These are phyloP conservation scores for Pythium biforme DNA, from an alignment of 352 stramenopile genomes.

Conservation along the genomic window DNA sequence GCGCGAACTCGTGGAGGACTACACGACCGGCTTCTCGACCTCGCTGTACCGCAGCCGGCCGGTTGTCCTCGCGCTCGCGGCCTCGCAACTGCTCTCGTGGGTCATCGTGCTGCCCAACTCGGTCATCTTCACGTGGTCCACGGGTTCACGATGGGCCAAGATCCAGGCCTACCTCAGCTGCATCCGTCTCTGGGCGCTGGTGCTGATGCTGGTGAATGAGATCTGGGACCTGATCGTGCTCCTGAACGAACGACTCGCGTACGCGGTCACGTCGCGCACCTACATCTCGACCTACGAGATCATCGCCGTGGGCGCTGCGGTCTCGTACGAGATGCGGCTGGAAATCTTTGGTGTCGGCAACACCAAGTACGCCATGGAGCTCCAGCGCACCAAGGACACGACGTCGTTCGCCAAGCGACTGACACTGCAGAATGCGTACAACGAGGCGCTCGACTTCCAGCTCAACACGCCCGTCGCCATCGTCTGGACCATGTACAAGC, in stretches of 20 bases:
- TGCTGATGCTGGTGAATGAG: slow-evolving; percentile 22
- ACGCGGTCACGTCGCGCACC: slow-evolving; percentile 10
- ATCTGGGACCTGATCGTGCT: slow-evolving; percentile 24
- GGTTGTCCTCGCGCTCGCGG: slow-evolving; percentile 29
- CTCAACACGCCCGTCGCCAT: slow-evolving; percentile 18
- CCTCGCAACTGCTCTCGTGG: slow-evolving; percentile 46
- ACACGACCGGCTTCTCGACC: slow-evolving; percentile 24
- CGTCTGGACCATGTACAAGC: slow-evolving; percentile 37
- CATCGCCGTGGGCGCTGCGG: slow-evolving; percentile 14
- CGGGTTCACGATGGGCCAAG: slow-evolving; percentile 28
- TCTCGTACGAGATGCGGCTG: slow-evolving; percentile 12
- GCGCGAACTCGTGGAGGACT: slow-evolving; percentile 10
- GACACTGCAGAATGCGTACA: slow-evolving; percentile 19
- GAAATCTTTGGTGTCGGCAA: slow-evolving; percentile 22
- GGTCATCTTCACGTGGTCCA: slow-evolving; percentile 40
- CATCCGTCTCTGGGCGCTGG: slow-evolving; percentile 22
- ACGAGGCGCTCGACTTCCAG: slow-evolving; percentile 31
- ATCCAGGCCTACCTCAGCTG: slow-evolving; percentile 43
- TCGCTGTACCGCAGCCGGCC: slow-evolving; percentile 47
- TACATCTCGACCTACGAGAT: slow-evolving; percentile 25
- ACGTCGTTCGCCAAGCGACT: slow-evolving; percentile 20
- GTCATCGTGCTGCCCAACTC: slow-evolving; percentile 53
- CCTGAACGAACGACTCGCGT: slow-evolving; percentile 16
- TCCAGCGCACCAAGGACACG: slow-evolving; percentile 20
- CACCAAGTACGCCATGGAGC: slow-evolving; percentile 25